Conservation (phyloP, 345 rosid genomes). For the Euphorbia peplus region DNA sequence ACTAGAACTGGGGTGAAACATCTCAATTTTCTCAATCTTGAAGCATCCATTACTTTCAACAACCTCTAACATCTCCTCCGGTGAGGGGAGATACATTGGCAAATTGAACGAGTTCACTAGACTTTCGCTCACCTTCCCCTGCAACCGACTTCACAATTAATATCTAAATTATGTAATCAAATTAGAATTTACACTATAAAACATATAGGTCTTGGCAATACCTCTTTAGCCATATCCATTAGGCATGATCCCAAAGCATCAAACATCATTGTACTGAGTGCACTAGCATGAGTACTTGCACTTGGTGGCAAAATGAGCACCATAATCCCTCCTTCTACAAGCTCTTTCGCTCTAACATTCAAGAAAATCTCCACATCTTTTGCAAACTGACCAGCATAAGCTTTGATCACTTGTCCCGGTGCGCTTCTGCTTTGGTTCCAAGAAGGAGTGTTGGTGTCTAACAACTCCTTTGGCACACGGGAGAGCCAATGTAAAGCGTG, state of each 20-base stretch:
- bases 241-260: constrained; percentile 34
- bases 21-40: constrained; percentile 6
- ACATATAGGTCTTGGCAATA: constrained; percentile 16
- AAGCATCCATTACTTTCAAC: constrained; percentile 6
- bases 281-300: constrained; percentile 22
- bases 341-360: constrained; percentile 39
- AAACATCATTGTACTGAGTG: constrained; percentile 11
- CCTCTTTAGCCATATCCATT: constrained; percentile 42
- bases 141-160: no score
- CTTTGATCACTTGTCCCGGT: constrained; percentile 26
- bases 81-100: neutral
- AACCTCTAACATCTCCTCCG: constrained; percentile 1
- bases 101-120: constrained; percentile 12
- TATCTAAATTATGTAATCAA: no score
- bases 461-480: constrained; percentile 1
- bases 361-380: constrained; percentile 38
- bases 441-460: constrained; percentile 24
- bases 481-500: constrained; percentile 11
- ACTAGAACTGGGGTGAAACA: neutral
- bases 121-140: constrained; percentile 5
- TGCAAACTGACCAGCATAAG: constrained; percentile 33
- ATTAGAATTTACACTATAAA: no score
- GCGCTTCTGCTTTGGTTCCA: constrained; percentile 42
- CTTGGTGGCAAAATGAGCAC: constrained; percentile 27
- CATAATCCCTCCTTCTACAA: constrained; percentile 33